A percentile compares a stretch with the other conserved stretches of the same genome.
Conservation (phyloP, 257 asterid genomes). For the Solanum peruvianum region DNA sequence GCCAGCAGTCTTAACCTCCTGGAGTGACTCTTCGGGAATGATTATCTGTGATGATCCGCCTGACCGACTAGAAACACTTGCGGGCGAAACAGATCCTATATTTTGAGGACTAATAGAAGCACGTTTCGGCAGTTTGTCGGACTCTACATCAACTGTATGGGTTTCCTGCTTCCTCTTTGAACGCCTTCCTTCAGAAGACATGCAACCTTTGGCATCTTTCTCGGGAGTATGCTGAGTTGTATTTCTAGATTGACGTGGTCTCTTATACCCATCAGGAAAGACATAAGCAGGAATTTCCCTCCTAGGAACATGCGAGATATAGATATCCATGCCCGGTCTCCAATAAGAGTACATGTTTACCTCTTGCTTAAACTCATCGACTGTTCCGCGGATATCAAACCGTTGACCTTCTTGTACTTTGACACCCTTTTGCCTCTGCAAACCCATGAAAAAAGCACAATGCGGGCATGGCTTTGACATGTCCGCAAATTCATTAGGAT, state of each 20-base stretch:
- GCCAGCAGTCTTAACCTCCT: neutral
- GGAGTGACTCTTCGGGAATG: neutral
- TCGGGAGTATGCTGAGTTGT: neutral
- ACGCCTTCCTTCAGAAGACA: neutral
- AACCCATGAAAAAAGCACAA: slow-evolving; percentile 24
- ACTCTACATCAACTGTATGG: neutral
- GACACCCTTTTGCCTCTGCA: slow-evolving; percentile 20
- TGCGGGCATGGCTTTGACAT: slow-evolving; percentile 10
- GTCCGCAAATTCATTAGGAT: slow-evolving; percentile 21
- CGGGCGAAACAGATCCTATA: neutral
- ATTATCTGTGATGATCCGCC: neutral
- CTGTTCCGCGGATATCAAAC: slow-evolving; percentile 28
- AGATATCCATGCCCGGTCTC: slow-evolving; percentile 28
- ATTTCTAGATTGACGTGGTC: neutral
- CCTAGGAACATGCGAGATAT: slow-evolving; percentile 24
- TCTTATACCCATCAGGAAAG: slow-evolving; percentile 23
- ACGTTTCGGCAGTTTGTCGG: neutral
- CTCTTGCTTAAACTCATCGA: slow-evolving; percentile 21
- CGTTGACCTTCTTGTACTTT: slow-evolving; percentile 21
- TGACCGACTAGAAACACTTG: neutral
- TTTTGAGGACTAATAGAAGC: neutral
- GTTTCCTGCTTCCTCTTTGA: slow-evolving; percentile 1
- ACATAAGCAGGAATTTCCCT: slow-evolving; percentile 18
- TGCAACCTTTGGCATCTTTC: neutral
- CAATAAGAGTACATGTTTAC: slow-evolving; percentile 16